Evolutionary conservation across 495 filamentous ascomycete species (phyloP).

Genomic region (Penicillium desertorum): DNA sequence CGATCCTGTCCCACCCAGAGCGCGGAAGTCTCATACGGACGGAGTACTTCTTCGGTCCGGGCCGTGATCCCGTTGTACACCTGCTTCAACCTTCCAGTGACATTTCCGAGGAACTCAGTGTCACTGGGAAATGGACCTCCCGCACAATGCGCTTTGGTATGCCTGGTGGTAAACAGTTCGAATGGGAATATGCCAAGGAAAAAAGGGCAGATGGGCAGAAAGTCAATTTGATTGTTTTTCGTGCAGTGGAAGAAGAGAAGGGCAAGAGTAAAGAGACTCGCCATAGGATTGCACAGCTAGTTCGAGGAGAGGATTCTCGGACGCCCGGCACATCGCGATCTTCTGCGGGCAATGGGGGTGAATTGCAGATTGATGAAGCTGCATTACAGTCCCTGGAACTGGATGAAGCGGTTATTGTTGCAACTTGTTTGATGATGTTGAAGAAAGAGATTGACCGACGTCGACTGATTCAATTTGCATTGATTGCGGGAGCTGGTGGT

Average conservation of each 20-base stretch:
- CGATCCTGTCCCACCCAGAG: conserved; percentile 27
- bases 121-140: conserved; percentile 32
- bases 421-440: conserved; percentile 54
- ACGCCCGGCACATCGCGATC: conserved; percentile 40
- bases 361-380: conserved; percentile 43
- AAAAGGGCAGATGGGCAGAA: conserved; percentile 31
- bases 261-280: neutral
- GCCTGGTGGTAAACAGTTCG: conserved; percentile 38
- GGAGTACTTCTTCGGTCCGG: conserved; percentile 53
- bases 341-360: conserved; percentile 54
- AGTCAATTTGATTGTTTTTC: conserved; percentile 39
- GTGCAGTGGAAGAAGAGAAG: conserved; percentile 14
- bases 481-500: conserved; percentile 34
- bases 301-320: conserved; percentile 43
- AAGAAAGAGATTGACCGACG: conserved; percentile 59
- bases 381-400: conserved; percentile 24
- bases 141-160: conserved; percentile 40
- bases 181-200: conserved; percentile 50
- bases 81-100: conserved; percentile 21
- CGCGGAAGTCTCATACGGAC: conserved; percentile 37
- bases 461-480: conserved; percentile 44
- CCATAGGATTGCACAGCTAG: conserved; percentile 41
- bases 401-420: conserved; percentile 47
- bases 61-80: conserved; percentile 31
- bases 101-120: conserved; percentile 7